These are phyloP conservation scores for Plenodomus tracheiphilus DNA, from an alignment of 2,329 filamentous ascomycete species.

Conservation along the genomic window DNA sequence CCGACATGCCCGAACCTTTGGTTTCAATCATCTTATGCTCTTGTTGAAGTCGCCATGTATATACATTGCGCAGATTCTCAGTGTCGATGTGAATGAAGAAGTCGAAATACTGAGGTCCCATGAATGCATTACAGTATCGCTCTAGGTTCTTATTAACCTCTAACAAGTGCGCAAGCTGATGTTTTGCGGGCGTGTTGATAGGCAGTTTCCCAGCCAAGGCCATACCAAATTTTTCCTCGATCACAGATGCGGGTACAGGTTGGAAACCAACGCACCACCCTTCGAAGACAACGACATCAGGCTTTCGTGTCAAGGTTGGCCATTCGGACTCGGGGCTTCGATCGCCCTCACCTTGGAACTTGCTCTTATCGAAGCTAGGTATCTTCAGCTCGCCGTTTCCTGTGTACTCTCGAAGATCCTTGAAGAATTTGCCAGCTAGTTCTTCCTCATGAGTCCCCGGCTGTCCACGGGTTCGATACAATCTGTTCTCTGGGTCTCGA, in stretches of 20 bases:
- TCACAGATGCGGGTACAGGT: slow-evolving; percentile 58
- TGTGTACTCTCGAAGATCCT: slow-evolving; percentile 55
- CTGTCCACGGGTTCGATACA: slow-evolving; percentile 81
- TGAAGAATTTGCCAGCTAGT: slow-evolving; percentile 66
- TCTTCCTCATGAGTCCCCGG: slow-evolving; percentile 80
- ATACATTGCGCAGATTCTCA: slow-evolving; percentile 73
- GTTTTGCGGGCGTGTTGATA: slow-evolving; percentile 55
- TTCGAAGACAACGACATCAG: slow-evolving; percentile 77
- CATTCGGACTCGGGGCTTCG: slow-evolving; percentile 66
- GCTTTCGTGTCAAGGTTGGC: slow-evolving; percentile 59
- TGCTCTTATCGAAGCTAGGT: slow-evolving; percentile 83
- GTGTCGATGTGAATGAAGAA: slow-evolving; percentile 73
- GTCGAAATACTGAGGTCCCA: slow-evolving; percentile 52
- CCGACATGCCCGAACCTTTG: slow-evolving; percentile 78
- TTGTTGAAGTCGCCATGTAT: slow-evolving; percentile 81
- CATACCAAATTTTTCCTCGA: slow-evolving; percentile 59
- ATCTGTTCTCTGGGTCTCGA: slow-evolving; percentile 68
- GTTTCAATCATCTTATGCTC: slow-evolving; percentile 69
- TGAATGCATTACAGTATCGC: slow-evolving; percentile 54
- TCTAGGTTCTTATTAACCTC: slow-evolving; percentile 63
- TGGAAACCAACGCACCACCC: slow-evolving; percentile 91
- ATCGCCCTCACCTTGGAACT: slow-evolving; percentile 75
- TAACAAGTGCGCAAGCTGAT: slow-evolving; percentile 59
- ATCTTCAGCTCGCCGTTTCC: slow-evolving; percentile 59
- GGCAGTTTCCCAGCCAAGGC: slow-evolving; percentile 52